Evolutionary conservation across 2,329 filamentous ascomycete species (phyloP).

Genomic region (Didymella pinodella): DNA sequence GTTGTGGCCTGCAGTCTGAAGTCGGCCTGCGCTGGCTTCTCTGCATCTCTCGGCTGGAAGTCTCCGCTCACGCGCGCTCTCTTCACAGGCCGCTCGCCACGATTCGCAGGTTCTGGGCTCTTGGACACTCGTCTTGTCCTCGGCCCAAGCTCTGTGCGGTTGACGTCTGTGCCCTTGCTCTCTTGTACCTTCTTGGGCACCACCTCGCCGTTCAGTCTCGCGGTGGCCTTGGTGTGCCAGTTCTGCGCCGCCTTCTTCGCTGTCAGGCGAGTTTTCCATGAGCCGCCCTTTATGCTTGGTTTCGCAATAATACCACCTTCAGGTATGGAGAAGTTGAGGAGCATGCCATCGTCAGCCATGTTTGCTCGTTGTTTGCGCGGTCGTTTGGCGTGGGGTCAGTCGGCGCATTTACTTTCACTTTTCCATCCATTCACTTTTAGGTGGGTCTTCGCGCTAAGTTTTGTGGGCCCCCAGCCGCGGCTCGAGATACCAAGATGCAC

Average conservation of each 20-base stretch:
- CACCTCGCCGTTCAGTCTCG: slow-evolving; percentile 41
- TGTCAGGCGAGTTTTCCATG: slow-evolving; percentile 86
- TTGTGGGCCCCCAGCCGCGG: slow-evolving; percentile 2
- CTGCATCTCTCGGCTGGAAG: slow-evolving; percentile 43
- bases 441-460: slow-evolving; percentile 21
- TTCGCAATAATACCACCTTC: slow-evolving; percentile 70
- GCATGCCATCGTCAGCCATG: slow-evolving; percentile 95
- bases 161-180: slow-evolving; percentile 39
- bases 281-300: slow-evolving; percentile 81
- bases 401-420: slow-evolving; percentile 1
- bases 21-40: slow-evolving; percentile 28
- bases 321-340: slow-evolving; percentile 87
- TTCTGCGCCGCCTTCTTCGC: slow-evolving; percentile 74
- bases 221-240: slow-evolving; percentile 56
- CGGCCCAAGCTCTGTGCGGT: slow-evolving; percentile 41
- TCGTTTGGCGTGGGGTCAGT: slow-evolving; percentile 4
- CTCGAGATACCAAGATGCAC: slow-evolving; percentile 4
- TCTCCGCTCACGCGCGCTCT: slow-evolving; percentile 50
- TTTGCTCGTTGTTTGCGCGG: slow-evolving; percentile 17
- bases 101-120: slow-evolving; percentile 27
- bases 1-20: slow-evolving; percentile 45
- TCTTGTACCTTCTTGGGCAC: slow-evolving; percentile 31
- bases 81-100: slow-evolving; percentile 43
- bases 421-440: slow-evolving; percentile 27
- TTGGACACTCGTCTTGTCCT: slow-evolving; percentile 30